Conservation (phyloP, 2,329 filamentous ascomycete species). For the Huntiella abstrusa region DNA sequence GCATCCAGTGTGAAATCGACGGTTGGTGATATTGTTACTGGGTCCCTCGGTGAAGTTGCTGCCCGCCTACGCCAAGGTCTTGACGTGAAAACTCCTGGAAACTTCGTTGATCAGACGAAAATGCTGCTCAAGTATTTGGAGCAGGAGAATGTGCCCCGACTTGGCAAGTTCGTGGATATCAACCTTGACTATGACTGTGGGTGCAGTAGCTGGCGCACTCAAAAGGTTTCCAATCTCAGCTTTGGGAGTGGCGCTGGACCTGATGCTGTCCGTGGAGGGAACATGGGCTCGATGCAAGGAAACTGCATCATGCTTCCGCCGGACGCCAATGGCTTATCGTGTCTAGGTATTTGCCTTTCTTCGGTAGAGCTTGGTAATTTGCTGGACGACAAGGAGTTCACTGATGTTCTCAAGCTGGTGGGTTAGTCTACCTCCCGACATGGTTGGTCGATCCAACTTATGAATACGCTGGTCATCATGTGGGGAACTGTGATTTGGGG, state of each 20-base stretch:
- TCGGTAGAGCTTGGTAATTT: background rate
- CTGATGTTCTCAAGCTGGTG: background rate
- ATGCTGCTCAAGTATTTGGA: background rate
- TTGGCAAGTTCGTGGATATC: background rate
- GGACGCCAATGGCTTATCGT: background rate
- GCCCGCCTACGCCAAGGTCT: background rate
- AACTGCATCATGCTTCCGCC: background rate
- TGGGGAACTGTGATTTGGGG: too few relatives aligned
- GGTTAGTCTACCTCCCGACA: too few relatives aligned
- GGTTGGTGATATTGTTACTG: background rate
- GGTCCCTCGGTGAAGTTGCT: background rate
- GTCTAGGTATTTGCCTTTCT: background rate
- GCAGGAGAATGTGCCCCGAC: background rate
- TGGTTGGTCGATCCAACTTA: too few relatives aligned
- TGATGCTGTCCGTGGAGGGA: background rate
- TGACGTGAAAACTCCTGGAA: background rate
- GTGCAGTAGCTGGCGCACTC: background rate
- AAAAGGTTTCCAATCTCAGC: background rate
- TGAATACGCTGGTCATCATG: too few relatives aligned
- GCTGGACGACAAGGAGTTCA: background rate
- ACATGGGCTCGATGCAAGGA: background rate
- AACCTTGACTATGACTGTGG: background rate
- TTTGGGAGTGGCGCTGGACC: background rate
- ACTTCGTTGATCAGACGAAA: background rate
- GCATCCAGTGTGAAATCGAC: too few relatives aligned